phyloP scores from a whole-genome alignment of 345 rosid species.

The Noccaea bulbosa region DNA sequence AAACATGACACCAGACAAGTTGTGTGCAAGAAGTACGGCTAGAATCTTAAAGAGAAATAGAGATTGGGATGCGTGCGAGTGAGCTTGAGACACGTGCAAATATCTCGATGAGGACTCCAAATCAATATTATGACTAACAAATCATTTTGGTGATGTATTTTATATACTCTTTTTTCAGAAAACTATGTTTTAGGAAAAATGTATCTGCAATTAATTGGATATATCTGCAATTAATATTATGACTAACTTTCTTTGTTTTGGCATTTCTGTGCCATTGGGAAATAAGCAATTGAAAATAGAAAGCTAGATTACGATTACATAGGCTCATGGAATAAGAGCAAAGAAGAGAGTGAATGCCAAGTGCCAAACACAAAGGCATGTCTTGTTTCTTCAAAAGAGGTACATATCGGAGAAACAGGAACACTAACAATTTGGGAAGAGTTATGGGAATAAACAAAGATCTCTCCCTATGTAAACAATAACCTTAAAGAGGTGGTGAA shows the following conservation, averaged over 20 bases:
- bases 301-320: slow-evolving; percentile 31
- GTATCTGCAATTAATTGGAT: too few relatives aligned
- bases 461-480: slow-evolving; percentile 36
- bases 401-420: slow-evolving; percentile 24
- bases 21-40: slow-evolving; percentile 37
- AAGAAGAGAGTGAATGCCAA: slow-evolving; percentile 29
- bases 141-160: background rate
- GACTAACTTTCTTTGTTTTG: background rate
- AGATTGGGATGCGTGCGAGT: slow-evolving; percentile 35
- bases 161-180: too few relatives aligned
- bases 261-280: background rate
- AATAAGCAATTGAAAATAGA: background rate
- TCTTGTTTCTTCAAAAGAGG: slow-evolving; percentile 30
- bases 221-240: too few relatives aligned
- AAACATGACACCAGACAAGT: slow-evolving; percentile 42
- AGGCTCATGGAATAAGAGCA: slow-evolving; percentile 37
- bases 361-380: slow-evolving; percentile 34
- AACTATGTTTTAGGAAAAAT: too few relatives aligned
- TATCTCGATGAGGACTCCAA: slow-evolving; percentile 44
- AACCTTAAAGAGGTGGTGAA: slow-evolving; percentile 25
- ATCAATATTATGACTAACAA: slow-evolving; percentile 22
- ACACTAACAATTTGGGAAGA: slow-evolving; percentile 28
- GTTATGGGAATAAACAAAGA: slow-evolving; percentile 40
- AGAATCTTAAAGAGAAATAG: slow-evolving; percentile 32
- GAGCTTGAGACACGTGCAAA: slow-evolving; percentile 40